Base-by-base conservation (phyloP, 306 rosid genomes). In the Leucaena leucocephala region DNA sequence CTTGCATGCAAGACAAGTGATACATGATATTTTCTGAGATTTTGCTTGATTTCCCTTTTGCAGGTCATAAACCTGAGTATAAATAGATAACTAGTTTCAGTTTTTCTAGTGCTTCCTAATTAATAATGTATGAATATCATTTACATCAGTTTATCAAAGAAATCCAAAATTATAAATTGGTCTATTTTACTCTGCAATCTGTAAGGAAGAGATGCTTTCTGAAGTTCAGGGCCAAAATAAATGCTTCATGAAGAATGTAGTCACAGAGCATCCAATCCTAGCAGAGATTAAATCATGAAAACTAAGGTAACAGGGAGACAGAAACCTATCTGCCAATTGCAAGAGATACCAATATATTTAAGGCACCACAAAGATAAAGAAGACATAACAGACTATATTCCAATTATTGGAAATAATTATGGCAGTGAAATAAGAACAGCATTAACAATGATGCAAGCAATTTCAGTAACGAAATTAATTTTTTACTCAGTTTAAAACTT, bases 361-460 rank as follows among this genome's bases (percentile, higher is more conserved):
- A 59, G 74, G 21, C 77, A 62, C 68, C n/a, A 12, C 16, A 50
- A 46, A 8, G 71, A 19, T 65, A 36, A 6, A 65, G 34, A 58
- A 50, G 19, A 16, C 43, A 76, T 16, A 62, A 22, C 35, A 50
- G 74, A 72, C 22, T 35, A 59, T 40, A 62, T 44, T 73, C 70
- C 40, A 40, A 48, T 43, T 59, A 68, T 19, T 58, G 68, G 62
- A 74, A 83, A 74, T 35, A 46, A 2, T 42, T 7, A 50, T 4
- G 61, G 75, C 52, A 68, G 74, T 14, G 36, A 39, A 63, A 49
- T 33, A 78, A 68, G 27, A 74, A 59, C 68, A 48, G 58, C 40
- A 67, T 35, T 44, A 74, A 68, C 54, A 68, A 50, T 64, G 57
- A 34, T 71, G 75, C 64, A 48, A 54, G 52, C 48, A 65, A 34